Conservation (phyloP, 2,329 filamentous ascomycete genomes). For the Colletotrichum sp. region DNA sequence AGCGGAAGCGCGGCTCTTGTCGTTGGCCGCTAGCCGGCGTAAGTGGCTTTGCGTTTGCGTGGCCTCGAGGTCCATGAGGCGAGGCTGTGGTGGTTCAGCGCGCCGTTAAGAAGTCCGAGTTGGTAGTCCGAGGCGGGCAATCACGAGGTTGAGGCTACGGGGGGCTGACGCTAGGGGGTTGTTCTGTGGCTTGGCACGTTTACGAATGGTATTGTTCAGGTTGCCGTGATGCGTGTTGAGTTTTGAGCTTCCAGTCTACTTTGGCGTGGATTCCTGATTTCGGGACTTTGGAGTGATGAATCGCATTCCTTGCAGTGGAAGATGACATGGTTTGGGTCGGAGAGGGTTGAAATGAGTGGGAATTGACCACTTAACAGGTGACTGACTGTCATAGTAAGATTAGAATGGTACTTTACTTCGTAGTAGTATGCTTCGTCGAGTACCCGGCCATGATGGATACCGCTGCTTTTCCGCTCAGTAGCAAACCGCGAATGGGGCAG, state of each 20-base stretch:
- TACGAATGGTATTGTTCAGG: background rate
- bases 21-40: background rate
- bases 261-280: background rate
- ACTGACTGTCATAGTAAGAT: background rate
- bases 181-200: background rate
- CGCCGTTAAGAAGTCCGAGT: background rate
- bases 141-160: background rate
- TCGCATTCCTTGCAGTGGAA: background rate
- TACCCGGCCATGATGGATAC: background rate
- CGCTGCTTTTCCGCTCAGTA: background rate
- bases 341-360: background rate
- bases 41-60: background rate
- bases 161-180: background rate
- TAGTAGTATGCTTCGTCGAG: background rate
- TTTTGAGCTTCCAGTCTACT: background rate
- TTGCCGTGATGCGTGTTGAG: background rate
- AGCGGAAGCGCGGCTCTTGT: background rate
- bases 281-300: background rate
- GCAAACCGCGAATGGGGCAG: background rate
- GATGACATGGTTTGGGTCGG: background rate
- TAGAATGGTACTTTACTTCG: background rate
- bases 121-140: slow-evolving; percentile 14
- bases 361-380: background rate
- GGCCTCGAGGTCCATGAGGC: background rate
- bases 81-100: background rate